Base-by-base conservation (phyloP, 495 filamentous ascomycete genomes). In the Ascodesmis nigricans region DNA sequence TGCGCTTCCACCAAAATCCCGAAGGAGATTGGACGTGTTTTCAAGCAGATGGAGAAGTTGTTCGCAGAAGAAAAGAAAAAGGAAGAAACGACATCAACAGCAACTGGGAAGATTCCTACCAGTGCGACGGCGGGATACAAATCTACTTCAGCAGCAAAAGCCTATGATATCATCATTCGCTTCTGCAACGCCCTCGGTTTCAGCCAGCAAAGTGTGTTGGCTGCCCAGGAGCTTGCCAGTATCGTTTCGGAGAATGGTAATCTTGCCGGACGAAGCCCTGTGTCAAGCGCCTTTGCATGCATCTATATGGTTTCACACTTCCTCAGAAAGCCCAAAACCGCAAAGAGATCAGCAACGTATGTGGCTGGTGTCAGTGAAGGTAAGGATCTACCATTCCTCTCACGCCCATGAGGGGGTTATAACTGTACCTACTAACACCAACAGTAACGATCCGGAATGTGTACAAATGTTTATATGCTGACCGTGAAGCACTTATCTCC, bases 11-110 rank as follows among this genome's bases (percentile, higher is more conserved):
- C 84, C 27, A 84, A 81, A 46, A 82, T 93, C 3, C 69, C 73
- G 58, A 91, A 91, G 58, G 87, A 93, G 48, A 92, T 93, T 39
- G 84, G 84, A 13, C 62, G 81, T 21, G 79, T 83, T 20, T 95
- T 92, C 64, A 95, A 95, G 60, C 58, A 64, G 36, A 56, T 92
- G n/a, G 80, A 91, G 59, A 70, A 75, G 52, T 91, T 90, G 59
- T 70, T 91, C 46, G 64, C 60, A 9, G 54, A 56, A 1, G 58
- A 72, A 38, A 66, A 64, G 36, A 49, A 60, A 11, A 61, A 61
- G 45, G n/a, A n/a, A n/a, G n/a, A n/a, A n/a, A n/a, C n/a, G n/a
- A n/a, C n/a, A n/a, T n/a, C n/a, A n/a, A n/a, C n/a, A n/a, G n/a
- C n/a, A 62, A 64, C 33, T 55, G 54, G 42, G 58, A 59, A 19